phyloP scores from a whole-genome alignment of 495 filamentous ascomycete genomes.

The Penicillium goetzii region DNA sequence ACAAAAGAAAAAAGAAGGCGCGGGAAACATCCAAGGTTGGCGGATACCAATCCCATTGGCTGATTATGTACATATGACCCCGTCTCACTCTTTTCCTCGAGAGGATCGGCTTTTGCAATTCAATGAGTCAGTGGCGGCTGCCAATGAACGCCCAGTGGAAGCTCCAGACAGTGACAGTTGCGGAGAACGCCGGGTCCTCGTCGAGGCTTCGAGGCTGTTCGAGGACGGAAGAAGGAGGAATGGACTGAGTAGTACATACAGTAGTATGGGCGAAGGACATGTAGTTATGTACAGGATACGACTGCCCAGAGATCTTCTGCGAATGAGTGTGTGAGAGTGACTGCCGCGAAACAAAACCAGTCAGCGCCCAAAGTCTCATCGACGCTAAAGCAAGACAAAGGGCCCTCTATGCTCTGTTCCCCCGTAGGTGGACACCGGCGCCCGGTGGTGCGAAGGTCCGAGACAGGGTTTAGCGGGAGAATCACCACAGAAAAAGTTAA shows the following conservation, averaged over 20 bases:
- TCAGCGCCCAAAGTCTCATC: conserved; percentile 13
- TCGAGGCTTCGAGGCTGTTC: not conserved
- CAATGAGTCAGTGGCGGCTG: conserved; percentile 24
- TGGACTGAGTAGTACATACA: not conserved
- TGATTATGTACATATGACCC: not conserved
- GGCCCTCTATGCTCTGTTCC: conserved; percentile 3
- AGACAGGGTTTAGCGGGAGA: conserved; percentile 23
- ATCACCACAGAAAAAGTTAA: not conserved
- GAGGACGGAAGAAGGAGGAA: not conserved
- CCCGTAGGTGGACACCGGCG: conserved; percentile 9
- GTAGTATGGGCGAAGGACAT: not conserved
- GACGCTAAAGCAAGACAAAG: conserved; percentile 25
- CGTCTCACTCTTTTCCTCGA: conserved; percentile 4
- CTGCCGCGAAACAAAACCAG: conserved; percentile 18
- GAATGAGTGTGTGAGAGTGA: not conserved
- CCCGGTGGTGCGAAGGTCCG: conserved; percentile 18
- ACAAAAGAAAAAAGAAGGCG: not conserved
- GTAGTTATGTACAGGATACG: not conserved
- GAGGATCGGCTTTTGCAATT: not conserved
- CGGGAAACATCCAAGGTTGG: not conserved
- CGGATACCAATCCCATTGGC: conserved; percentile 1
- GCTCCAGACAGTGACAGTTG: not conserved
- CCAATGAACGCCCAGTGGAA: conserved; percentile 10
- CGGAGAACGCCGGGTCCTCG: conserved; percentile 17
- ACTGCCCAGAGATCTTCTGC: not conserved